Base-by-base conservation (phyloP, 1,139 yeast genomes). In the Kodamaea sp. region DNA sequence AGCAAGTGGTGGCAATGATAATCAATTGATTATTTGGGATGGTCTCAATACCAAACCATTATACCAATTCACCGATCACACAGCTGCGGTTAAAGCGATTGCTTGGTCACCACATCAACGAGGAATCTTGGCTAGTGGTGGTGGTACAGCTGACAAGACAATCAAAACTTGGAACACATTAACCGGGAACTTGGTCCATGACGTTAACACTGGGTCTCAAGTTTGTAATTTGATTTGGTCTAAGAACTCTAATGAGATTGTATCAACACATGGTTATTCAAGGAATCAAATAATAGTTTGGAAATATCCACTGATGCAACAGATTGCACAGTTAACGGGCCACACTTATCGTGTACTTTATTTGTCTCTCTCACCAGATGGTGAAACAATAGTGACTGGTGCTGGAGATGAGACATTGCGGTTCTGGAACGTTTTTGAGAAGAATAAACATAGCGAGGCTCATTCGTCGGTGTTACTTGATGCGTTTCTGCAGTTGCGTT, bases 31-130 rank as follows among this genome's bases (percentile, higher is more conserved):
- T 49, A 84, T 89, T 7, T 94, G 97, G 95, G 96, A 88, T 55
- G 96, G 95, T 1, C 60, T 85, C 31, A 73, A 75, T 41, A 73
- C 78, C 9, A 75, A 55, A 36, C 97, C 98, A 1, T 60, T 88
- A 27, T 78, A 82, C 57, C 81, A 74, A 44, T 85, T 90, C 52
- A 72, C 74, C 6, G 96, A 88, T 47, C 98, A 92, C 56, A 79
- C 78, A 15, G 97, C 98, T 0, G 99, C 98, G 0, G 95, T 92
- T 5, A 92, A 90, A 62, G 98, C 97, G 1, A 76, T 92, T 39
- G 87, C 96, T 1, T 92, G 99, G 99, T 86, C 95, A 1, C 97
- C 98, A 0, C 97, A 92, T 57, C 96, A 88, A 56, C 70, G 97
- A 42, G 97, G 97, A 0, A 75, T 90, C 4, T 63, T 92, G 39